Conservation (phyloP, 2,329 filamentous ascomycete species). For the Allantophomopsis cytisporea region DNA sequence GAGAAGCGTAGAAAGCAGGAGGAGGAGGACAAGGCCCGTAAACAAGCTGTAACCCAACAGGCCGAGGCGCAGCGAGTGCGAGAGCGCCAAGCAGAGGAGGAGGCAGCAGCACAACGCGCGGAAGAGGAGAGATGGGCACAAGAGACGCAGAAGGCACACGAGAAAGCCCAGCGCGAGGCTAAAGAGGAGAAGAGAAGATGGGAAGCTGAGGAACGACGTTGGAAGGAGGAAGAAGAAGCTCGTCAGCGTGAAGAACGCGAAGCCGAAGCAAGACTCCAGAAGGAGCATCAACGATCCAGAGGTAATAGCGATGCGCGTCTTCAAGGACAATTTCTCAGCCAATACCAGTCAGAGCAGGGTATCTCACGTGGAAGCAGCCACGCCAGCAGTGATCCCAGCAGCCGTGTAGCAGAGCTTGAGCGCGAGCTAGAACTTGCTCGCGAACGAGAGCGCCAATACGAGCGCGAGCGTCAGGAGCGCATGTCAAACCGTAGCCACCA, state of each 20-base stretch:
- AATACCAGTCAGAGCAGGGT: conserved; percentile 66
- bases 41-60: conserved; percentile 38
- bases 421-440: conserved; percentile 53
- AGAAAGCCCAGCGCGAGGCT: conserved; percentile 41
- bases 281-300: conserved; percentile 50
- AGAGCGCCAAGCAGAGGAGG: conserved; percentile 43
- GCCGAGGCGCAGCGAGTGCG: conserved; percentile 31
- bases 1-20: conserved; percentile 50
- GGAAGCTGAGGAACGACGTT: conserved; percentile 65
- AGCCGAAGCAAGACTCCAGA: conserved; percentile 50
- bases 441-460: conserved; percentile 51
- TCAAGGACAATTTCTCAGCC: conserved; percentile 72
- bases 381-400: conserved; percentile 36
- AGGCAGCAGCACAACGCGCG: conserved; percentile 39
- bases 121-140: conserved; percentile 57
- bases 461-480: conserved; percentile 42
- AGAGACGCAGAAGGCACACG: conserved; percentile 44
- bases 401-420: conserved; percentile 70
- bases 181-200: conserved; percentile 60
- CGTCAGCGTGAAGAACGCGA: conserved; percentile 55
- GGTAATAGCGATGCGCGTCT: conserved; percentile 52
- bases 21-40: conserved; percentile 44
- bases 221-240: conserved; percentile 64
- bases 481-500: conserved; percentile 9
- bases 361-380: conserved; percentile 21